Evolutionary conservation across 306 rosid genomes (phyloP).

Genomic region (Prunus mira): DNA sequence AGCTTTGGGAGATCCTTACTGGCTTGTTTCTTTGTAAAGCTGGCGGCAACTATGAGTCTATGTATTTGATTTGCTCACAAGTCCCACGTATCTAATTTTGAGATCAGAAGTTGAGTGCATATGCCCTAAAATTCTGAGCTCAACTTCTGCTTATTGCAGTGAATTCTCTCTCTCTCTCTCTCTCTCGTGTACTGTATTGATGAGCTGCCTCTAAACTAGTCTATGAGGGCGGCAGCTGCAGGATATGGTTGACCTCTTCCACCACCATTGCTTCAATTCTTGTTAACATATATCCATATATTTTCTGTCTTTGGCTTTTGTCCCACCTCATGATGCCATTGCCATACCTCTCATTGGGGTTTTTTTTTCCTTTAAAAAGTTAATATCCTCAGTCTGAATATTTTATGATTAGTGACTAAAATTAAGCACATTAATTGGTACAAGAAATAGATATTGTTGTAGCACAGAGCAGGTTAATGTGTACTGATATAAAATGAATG

Average conservation of each 20-base stretch:
- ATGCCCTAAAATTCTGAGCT: constrained; percentile 8
- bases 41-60: constrained; percentile 1
- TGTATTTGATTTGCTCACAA: neutral
- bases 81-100: neutral
- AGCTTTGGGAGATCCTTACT: neutral
- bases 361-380: no score
- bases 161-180: neutral
- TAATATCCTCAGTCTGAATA: no score
- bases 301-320: constrained; percentile 2
- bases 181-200: no score
- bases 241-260: no score
- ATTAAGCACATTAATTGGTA: neutral
- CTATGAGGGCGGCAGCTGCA: constrained; percentile 1
- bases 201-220: neutral
- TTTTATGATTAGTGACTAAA: neutral
- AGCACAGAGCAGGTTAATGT: neutral
- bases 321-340: neutral
- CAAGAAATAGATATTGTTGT: neutral
- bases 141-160: neutral
- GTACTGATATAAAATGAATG: neutral
- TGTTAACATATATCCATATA: neutral
- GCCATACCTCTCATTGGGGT: neutral
- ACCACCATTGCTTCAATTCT: neutral
- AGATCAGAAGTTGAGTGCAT: neutral
- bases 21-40: neutral